phyloP scores from a whole-genome alignment of 805 yeast genomes.

The Wickerhamomyces canadensis region DNA sequence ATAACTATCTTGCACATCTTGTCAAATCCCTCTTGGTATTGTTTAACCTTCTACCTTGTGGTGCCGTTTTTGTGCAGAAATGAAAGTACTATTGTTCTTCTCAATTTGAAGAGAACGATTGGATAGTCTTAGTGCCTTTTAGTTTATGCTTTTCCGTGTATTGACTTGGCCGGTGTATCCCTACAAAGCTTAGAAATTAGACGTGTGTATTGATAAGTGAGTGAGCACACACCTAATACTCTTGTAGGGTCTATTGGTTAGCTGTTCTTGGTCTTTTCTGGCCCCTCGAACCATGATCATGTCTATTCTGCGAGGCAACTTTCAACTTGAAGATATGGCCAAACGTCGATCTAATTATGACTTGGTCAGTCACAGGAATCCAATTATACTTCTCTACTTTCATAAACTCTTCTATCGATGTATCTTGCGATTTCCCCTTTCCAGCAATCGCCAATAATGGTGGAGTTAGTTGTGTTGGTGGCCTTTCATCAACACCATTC shows the following conservation, averaged over 20 bases:
- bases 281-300: conserved; percentile 3
- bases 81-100: conserved; percentile 13
- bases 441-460: conserved; percentile 17
- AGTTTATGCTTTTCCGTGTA: conserved; percentile 1
- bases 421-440: conserved; percentile 7
- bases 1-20: conserved; percentile 28
- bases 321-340: conserved; percentile 12
- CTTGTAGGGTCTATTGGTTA: background rate
- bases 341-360: conserved; percentile 7
- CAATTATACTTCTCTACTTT: conserved; percentile 11
- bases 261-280: background rate
- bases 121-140: conserved; percentile 28
- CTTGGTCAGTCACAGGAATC: conserved; percentile 11
- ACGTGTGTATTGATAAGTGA: no score
- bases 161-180: conserved; percentile 23
- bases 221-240: no score
- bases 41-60: conserved; percentile 27
- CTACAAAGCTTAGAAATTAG: conserved; percentile 15
- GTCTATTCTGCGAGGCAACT: conserved; percentile 3
- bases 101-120: conserved; percentile 1
- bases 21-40: conserved; percentile 38
- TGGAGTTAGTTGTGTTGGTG: conserved; percentile 7
- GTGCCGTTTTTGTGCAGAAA: conserved; percentile 42
- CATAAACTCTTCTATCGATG: conserved; percentile 14
- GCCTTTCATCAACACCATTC: conserved; percentile 1